Percentiles rank a stretch among this genome's conserved stretches.
Conservation (phyloP, 306 rosid genomes). For the Lotus japonicus region DNA sequence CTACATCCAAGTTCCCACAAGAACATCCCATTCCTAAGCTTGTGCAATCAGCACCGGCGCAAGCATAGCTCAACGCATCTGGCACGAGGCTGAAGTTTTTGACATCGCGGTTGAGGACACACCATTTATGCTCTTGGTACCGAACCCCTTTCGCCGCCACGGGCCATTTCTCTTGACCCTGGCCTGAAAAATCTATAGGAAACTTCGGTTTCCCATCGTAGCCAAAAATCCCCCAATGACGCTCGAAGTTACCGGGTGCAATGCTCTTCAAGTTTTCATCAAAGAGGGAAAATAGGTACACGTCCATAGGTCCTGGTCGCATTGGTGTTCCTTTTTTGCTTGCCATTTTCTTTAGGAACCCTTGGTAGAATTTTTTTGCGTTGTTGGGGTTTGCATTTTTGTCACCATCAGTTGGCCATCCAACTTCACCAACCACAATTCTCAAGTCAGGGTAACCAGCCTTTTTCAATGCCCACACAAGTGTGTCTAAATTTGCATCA, state of each 20-base stretch:
- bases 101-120: slow-evolving; percentile 24
- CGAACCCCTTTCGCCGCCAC: slow-evolving; percentile 47
- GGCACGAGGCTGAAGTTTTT: not conserved
- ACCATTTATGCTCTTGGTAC: slow-evolving; percentile 58
- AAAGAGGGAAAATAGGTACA: slow-evolving; percentile 51
- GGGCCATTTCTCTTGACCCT: slow-evolving; percentile 38
- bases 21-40: slow-evolving; percentile 37
- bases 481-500: slow-evolving; percentile 73
- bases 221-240: slow-evolving; percentile 81
- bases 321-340: slow-evolving; percentile 56
- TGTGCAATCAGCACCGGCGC: slow-evolving; percentile 55
- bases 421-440: slow-evolving; percentile 70
- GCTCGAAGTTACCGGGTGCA: slow-evolving; percentile 59
- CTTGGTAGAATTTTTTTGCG: slow-evolving; percentile 62
- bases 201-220: slow-evolving; percentile 64
- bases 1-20: slow-evolving; percentile 29
- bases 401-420: slow-evolving; percentile 86
- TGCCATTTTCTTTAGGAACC: slow-evolving; percentile 51
- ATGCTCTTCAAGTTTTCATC: slow-evolving; percentile 69
- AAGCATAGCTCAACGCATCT: slow-evolving; percentile 34
- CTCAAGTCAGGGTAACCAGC: slow-evolving; percentile 27
- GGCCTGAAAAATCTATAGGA: slow-evolving; percentile 46
- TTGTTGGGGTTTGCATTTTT: slow-evolving; percentile 16
- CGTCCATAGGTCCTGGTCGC: slow-evolving; percentile 24
- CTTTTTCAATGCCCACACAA: slow-evolving; percentile 46